Percentiles rank a stretch among this genome's conserved stretches.
Evolutionary conservation across 2,329 filamentous ascomycete species (phyloP).

Genomic region (Scedosporium boydii): DNA sequence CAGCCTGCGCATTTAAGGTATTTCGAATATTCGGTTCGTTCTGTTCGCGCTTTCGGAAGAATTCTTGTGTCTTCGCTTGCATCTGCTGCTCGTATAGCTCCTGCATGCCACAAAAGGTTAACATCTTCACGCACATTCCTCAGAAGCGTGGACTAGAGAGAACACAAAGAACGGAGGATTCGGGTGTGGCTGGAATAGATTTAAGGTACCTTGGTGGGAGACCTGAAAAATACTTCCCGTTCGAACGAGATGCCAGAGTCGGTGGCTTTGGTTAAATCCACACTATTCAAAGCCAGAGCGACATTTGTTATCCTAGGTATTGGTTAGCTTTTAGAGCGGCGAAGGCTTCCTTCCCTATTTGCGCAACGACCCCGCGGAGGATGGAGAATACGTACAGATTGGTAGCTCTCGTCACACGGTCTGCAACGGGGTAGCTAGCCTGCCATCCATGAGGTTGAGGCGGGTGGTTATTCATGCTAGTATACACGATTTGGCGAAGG

Average conservation of each 20-base stretch:
- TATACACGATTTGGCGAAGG: slow-evolving; percentile 29
- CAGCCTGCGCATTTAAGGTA: slow-evolving; percentile 33
- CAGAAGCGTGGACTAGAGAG: background rate
- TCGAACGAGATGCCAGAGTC: slow-evolving; percentile 36
- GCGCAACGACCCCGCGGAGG: too few species aligned
- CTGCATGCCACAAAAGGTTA: slow-evolving; percentile 22
- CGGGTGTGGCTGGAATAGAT: background rate
- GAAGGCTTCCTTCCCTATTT: background rate
- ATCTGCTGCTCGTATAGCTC: slow-evolving; percentile 40
- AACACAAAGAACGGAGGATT: background rate
- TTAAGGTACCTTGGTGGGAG: slow-evolving; percentile 36
- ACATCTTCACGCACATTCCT: slow-evolving; percentile 3
- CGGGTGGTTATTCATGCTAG: slow-evolving; percentile 25
- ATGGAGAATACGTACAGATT: slow-evolving; percentile 25
- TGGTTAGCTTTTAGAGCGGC: background rate
- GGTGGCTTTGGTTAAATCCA: slow-evolving; percentile 31
- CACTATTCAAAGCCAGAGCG: slow-evolving; percentile 31
- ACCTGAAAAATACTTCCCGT: slow-evolving; percentile 34
- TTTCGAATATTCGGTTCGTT: slow-evolving; percentile 40
- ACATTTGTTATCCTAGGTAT: slow-evolving; percentile 39
- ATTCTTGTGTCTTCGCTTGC: slow-evolving; percentile 33
- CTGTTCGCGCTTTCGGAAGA: slow-evolving; percentile 39
- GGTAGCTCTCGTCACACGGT: slow-evolving; percentile 32
- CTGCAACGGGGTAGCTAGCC: slow-evolving; percentile 22
- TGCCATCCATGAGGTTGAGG: slow-evolving; percentile 29